Evolutionary conservation across 192 early-diverging fungal species (phyloP), one percentile per base, ranked within the genome.

Genomic region (Chytriomyces sp.): DNA sequence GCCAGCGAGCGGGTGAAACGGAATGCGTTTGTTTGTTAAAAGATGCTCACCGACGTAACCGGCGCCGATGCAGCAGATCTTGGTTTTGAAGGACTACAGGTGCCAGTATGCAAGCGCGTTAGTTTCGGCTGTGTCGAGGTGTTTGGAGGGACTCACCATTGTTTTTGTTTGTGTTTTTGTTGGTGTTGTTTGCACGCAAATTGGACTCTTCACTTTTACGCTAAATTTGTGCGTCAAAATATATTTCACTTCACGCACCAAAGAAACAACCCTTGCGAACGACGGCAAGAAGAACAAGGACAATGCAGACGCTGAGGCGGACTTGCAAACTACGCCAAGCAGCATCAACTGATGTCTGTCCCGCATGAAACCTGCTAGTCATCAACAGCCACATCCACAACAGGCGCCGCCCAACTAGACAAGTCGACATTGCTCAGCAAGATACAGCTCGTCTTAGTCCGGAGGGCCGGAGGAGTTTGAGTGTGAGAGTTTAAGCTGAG

Each of bases 51-150:
- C 96, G 57, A 97, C 95, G 85, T 97, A 97, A 67, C 96, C 96
- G 71, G 96, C 96, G 71, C 96, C 96, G 80, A 97, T 93, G 80
- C 94, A 97, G 86, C 95, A 95, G 66, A 97, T 94, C 35, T 35
- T 35, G 35, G 35, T 35, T 35, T 35, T 35, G 35, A 35, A 35
- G 35, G 35, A 35, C 35, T 35, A 4, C 35, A 35, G 35, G 13
- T 13, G 13, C 13, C 53, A 20, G 53, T 57, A 13, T n/a, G 3
- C 16, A 13, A n/a, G 53, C 53, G 20, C 20, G 16, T 57, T 20
- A n/a, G 35, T 20, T 57, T 13, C 16, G 53, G 20, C 16, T 13
- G 53, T 13, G 53, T 13, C 16, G 5, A 57, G 53, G 53, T 13
- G 53, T 13, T n/a, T 13, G 53, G 53, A 20, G 13, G 53, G 16